Evolutionary conservation across 306 rosid species (phyloP).

Genomic region (Astragalus glycyphyllos): DNA sequence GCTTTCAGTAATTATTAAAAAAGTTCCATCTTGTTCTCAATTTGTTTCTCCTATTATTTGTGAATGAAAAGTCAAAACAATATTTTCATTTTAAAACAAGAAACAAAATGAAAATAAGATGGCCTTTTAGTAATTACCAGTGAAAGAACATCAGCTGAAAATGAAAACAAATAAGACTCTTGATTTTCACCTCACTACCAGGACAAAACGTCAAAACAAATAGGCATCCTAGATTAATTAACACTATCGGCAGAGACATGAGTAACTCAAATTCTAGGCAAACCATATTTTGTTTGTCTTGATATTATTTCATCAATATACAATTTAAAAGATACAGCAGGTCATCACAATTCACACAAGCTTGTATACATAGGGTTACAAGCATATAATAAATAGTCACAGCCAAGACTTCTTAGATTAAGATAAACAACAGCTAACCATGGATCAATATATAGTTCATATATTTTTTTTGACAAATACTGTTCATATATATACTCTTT

Average conservation of each 20-base stretch:
- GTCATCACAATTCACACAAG: neutral
- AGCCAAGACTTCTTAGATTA: no score
- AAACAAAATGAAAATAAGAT: neutral
- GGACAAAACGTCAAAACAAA: conserved; percentile 13
- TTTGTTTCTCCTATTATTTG: neutral
- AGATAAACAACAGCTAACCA: no score
- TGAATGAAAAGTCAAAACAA: neutral
- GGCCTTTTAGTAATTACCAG: neutral
- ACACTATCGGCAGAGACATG: neutral
- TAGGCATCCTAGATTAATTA: conserved; percentile 5
- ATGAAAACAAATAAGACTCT: neutral
- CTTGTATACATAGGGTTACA: no score
- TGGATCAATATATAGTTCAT: no score
- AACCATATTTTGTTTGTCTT: neutral
- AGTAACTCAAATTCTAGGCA: conserved; percentile 6
- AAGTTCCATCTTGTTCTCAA: no score
- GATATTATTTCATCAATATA: conserved; percentile 12
- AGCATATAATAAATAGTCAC: no score
- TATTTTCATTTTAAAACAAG: neutral
- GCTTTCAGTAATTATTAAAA: no score
- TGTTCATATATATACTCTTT: no score
- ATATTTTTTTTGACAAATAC: no score
- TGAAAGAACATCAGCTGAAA: neutral
- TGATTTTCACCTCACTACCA: neutral
- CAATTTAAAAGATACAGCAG: conserved; percentile 12